phyloP scores from a whole-genome alignment of 2,329 filamentous ascomycete species.

The Talaromyces sp. region DNA sequence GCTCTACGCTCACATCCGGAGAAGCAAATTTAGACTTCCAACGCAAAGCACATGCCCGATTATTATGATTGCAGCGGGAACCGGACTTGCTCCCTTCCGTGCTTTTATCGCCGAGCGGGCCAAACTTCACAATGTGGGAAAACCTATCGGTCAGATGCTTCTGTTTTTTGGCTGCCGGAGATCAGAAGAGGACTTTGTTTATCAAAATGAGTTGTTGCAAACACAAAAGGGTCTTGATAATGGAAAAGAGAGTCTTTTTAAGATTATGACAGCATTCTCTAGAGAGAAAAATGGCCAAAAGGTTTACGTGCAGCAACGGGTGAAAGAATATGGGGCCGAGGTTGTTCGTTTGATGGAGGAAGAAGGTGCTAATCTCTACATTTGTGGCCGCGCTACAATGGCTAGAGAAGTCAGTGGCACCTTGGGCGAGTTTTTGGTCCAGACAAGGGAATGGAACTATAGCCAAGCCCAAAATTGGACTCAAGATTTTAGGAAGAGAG shows the following conservation, averaged over 20 bases:
- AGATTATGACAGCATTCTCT: not conserved
- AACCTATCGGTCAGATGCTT: not conserved
- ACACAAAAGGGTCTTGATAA: not conserved
- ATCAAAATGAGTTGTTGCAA: not conserved
- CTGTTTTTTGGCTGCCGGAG: slow-evolving; percentile 4
- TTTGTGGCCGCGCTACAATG: slow-evolving; percentile 4
- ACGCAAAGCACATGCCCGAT: not conserved
- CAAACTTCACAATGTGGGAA: not conserved
- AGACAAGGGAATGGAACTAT: not conserved
- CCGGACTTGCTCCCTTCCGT: slow-evolving; percentile 5
- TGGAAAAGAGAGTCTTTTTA: not conserved
- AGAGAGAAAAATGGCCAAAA: not conserved
- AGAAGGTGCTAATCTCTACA: not conserved
- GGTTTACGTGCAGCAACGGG: slow-evolving; percentile 1
- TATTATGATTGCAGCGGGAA: slow-evolving; percentile 7
- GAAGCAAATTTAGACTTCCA: slow-evolving; percentile 17
- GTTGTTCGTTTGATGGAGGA: not conserved
- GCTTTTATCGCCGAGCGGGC: not conserved
- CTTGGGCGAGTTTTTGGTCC: not conserved
- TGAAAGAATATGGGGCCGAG: not conserved
- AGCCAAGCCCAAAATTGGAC: not conserved
- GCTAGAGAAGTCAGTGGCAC: not conserved
- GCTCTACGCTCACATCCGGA: slow-evolving; percentile 5
- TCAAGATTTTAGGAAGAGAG: not conserved
- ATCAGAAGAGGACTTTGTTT: not conserved